Evolutionary conservation across 2,329 filamentous ascomycete genomes (phyloP).

Genomic region (Pezicula neosporulosa): DNA sequence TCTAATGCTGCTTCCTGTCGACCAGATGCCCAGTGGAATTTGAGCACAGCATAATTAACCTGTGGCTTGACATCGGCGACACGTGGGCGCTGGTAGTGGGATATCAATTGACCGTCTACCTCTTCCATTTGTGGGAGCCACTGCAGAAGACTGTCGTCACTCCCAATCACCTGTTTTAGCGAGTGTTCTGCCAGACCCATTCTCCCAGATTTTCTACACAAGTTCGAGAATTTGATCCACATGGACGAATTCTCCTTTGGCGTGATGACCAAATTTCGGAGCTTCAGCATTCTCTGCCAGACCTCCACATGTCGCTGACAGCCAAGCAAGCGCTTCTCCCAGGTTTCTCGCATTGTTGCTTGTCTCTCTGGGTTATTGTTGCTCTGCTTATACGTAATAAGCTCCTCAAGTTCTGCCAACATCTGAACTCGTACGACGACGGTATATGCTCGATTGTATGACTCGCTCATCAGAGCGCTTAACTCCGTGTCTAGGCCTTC

Average conservation of each 20-base stretch:
- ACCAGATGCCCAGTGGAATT: constrained; percentile 91
- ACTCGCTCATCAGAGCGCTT: constrained; percentile 94
- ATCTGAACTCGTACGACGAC: constrained; percentile 99
- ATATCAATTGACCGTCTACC: constrained; percentile 7
- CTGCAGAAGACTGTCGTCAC: constrained; percentile 57
- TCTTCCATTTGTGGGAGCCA: constrained; percentile 44
- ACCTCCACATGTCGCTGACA: constrained; percentile 97
- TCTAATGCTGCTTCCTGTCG: constrained; percentile 60
- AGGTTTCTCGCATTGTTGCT: constrained; percentile 86
- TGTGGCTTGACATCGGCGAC: constrained; percentile 50
- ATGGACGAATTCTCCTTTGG: constrained; percentile 95
- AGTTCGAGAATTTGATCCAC: constrained; percentile 99
- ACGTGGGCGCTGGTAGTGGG: constrained; percentile 4
- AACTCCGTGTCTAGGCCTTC: constrained; percentile 95
- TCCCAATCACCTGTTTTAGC: constrained; percentile 82
- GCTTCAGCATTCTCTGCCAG: constrained; percentile 97
- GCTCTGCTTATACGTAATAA: constrained; percentile 96
- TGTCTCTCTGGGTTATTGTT: constrained; percentile 77
- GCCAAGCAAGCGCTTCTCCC: constrained; percentile 91
- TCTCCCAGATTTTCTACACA: constrained; percentile 93
- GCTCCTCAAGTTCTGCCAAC: constrained; percentile 96
- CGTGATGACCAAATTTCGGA: constrained; percentile 86
- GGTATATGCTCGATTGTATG: constrained; percentile 94
- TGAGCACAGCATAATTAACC: constrained; percentile 93
- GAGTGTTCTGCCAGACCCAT: constrained; percentile 96